A percentile compares a stretch with the other conserved stretches of the same genome.
phyloP scores from a whole-genome alignment of 1,139 yeast species.

The Candida tunisiensis region DNA sequence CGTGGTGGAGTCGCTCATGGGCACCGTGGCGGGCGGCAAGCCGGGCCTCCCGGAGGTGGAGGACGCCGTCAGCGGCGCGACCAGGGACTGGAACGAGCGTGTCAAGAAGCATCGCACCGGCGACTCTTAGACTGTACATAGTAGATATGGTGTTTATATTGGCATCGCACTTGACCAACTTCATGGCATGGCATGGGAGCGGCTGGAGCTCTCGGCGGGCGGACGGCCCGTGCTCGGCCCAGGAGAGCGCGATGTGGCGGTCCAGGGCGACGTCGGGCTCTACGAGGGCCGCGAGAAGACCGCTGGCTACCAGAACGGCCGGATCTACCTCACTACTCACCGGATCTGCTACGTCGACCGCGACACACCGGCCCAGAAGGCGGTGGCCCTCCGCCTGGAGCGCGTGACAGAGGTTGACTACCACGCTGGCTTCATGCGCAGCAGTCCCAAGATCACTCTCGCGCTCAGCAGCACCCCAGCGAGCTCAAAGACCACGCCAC shows the following conservation, averaged over 20 bases:
- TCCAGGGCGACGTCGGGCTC: constrained; percentile 17
- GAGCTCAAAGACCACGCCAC: constrained; percentile 1
- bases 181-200: constrained; percentile 28
- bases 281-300: constrained; percentile 37
- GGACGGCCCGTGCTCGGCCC: constrained; percentile 29
- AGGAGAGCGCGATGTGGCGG: constrained; percentile 25
- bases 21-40: constrained; percentile 21
- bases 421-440: constrained; percentile 47
- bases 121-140: no score
- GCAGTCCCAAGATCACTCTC: constrained; percentile 60
- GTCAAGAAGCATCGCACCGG: no score
- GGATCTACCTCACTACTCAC: constrained; percentile 58
- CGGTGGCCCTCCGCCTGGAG: constrained; percentile 34
- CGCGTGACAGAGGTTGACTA: constrained; percentile 29
- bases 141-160: no score
- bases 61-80: constrained; percentile 22
- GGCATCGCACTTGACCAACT: no score
- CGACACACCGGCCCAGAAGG: constrained; percentile 21
- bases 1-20: constrained; percentile 9
- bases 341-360: constrained; percentile 63
- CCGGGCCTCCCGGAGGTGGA: constrained; percentile 33
- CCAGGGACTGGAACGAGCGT: no score
- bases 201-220: constrained; percentile 28
- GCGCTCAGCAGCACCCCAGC: constrained; percentile 11
- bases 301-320: constrained; percentile 48